A percentile compares a stretch with the other conserved stretches of the same genome.
Conservation (phyloP, 228 moss, liverwort and hornwort genomes). For the Sphagnum fallax region DNA sequence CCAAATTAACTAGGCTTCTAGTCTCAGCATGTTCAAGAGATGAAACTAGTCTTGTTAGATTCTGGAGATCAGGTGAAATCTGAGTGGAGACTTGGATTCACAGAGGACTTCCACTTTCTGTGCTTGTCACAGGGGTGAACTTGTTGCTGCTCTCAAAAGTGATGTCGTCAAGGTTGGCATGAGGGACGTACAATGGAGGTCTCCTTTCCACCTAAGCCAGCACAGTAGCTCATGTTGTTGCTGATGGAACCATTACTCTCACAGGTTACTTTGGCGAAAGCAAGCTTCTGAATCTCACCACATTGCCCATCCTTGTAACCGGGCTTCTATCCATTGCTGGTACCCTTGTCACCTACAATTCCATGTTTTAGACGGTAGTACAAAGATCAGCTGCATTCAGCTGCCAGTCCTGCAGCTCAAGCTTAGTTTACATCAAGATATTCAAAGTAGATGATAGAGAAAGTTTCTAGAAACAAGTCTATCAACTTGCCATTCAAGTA, state of each 20-base stretch:
- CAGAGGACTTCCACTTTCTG: not conserved
- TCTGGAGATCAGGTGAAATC: not conserved
- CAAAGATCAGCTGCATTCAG: slow-evolving; percentile 32
- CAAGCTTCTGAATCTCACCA: slow-evolving; percentile 33
- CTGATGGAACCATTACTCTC: slow-evolving; percentile 47
- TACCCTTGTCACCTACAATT: slow-evolving; percentile 39
- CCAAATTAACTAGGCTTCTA: not conserved
- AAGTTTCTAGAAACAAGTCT: too few species aligned
- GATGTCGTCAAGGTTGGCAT: slow-evolving; percentile 53
- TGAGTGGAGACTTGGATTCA: not conserved
- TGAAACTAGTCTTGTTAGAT: not conserved
- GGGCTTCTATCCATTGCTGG: slow-evolving; percentile 28
- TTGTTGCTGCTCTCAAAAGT: slow-evolving; percentile 49
- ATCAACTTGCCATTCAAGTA: too few species aligned
- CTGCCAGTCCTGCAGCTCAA: too few species aligned
- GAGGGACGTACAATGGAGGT: slow-evolving; percentile 57
- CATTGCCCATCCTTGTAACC: slow-evolving; percentile 34
- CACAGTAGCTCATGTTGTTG: slow-evolving; percentile 50
- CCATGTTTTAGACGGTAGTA: slow-evolving; percentile 29
- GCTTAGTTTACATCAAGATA: too few species aligned
- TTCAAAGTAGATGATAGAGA: too few species aligned
- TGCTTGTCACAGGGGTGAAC: slow-evolving; percentile 43
- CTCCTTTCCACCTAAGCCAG: slow-evolving; percentile 58
- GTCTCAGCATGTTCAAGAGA: not conserved
- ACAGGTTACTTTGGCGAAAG: slow-evolving; percentile 30